These are phyloP conservation scores for Przewalskia tangutica DNA, from an alignment of 257 asterid genomes.

Conservation along the genomic window DNA sequence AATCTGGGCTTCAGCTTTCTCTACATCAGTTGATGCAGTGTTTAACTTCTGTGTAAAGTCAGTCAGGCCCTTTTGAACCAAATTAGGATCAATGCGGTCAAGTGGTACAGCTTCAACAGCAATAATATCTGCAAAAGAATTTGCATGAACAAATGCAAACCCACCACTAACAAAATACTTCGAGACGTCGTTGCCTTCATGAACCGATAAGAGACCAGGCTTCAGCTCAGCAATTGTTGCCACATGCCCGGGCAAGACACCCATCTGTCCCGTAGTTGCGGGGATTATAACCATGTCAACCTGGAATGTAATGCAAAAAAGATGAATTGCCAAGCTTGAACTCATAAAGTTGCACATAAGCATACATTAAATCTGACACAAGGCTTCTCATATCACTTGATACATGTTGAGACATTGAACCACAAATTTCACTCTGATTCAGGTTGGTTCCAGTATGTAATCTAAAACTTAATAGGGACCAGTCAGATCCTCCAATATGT, in stretches of 20 bases:
- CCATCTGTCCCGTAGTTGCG: slow-evolving; percentile 83
- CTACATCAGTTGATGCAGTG: slow-evolving; percentile 65
- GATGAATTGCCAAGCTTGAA: neutral
- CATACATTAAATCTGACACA: neutral
- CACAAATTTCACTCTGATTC: neutral
- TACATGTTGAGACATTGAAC: neutral
- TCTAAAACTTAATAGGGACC: neutral
- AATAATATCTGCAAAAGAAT: slow-evolving; percentile 64
- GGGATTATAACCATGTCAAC: slow-evolving; percentile 90
- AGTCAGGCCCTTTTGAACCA: slow-evolving; percentile 60
- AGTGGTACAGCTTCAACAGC: slow-evolving; percentile 68
- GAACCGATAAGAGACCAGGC: slow-evolving; percentile 62
- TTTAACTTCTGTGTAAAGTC: slow-evolving; percentile 65
- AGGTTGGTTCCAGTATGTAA: neutral
- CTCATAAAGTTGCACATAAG: neutral
- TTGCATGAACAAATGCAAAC: slow-evolving; percentile 70
- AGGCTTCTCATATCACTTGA: neutral
- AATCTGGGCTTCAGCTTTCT: slow-evolving; percentile 86
- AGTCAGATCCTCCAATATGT: neutral
- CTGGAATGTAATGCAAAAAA: slow-evolving; percentile 18
- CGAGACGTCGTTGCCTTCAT: slow-evolving; percentile 55
- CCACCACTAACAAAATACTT: slow-evolving; percentile 72
- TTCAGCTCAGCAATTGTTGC: slow-evolving; percentile 82
- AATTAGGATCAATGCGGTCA: slow-evolving; percentile 47
- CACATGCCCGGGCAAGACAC: slow-evolving; percentile 91